Percentiles rank a stretch among this genome's conserved stretches.
Evolutionary conservation across 1,284 basidiomycete genomes (phyloP).

Genomic region (Ganoderma resinaceum): DNA sequence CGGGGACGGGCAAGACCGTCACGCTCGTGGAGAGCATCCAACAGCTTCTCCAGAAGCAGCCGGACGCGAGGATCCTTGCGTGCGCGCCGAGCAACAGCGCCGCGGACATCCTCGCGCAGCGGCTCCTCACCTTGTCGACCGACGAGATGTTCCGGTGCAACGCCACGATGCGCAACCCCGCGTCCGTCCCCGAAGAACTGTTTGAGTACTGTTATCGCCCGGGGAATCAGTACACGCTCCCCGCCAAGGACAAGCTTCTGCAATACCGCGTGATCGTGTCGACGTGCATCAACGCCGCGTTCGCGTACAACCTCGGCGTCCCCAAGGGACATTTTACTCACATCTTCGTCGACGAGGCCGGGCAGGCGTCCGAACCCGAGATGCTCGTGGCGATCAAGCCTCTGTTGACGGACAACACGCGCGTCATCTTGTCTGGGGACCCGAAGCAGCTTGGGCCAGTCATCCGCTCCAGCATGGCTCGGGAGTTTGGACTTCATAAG

Average conservation of each 20-base stretch:
- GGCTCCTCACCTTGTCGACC: conserved; percentile 48
- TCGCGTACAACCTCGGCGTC: conserved; percentile 62
- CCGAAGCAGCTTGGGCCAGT: conserved; percentile 66
- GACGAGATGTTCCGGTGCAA: conserved; percentile 67
- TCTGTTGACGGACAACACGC: conserved; percentile 47
- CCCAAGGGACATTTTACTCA: conserved; percentile 63
- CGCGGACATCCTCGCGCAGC: conserved; percentile 64
- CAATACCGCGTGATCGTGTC: conserved; percentile 62
- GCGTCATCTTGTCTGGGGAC: conserved; percentile 63
- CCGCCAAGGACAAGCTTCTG: conserved; percentile 47
- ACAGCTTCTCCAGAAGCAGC: conserved; percentile 56
- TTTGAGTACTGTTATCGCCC: conserved; percentile 47
- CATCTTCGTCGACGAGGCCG: conserved; percentile 73
- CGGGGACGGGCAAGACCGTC: conserved; percentile 75
- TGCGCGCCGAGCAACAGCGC: conserved; percentile 73
- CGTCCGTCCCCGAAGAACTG: conserved; percentile 52
- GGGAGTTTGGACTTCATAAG: conserved; percentile 50
- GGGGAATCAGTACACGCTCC: conserved; percentile 56
- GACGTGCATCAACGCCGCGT: conserved; percentile 66
- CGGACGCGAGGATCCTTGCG: conserved; percentile 58
- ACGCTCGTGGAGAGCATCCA: conserved; percentile 72
- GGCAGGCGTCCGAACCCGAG: conserved; percentile 67
- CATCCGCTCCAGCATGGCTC: conserved; percentile 54
- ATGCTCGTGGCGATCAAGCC: conserved; percentile 60
- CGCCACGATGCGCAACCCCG: conserved; percentile 61